Base-by-base conservation (phyloP, 768 basidiomycete species). In the Neoboletus magnificus region DNA sequence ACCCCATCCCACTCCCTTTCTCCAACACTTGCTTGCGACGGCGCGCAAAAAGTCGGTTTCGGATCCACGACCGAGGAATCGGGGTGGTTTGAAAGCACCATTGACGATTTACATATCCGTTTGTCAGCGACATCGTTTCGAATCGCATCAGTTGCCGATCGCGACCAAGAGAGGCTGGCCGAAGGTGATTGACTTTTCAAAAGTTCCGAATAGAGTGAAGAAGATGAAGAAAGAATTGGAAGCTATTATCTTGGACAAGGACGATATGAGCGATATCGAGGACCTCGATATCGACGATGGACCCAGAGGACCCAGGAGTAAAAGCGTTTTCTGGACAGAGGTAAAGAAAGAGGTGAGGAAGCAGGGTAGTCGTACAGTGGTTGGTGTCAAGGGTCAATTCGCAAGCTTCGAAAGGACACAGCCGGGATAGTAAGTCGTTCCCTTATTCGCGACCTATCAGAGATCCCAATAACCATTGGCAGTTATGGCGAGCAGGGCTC, bases 401-500 rank as follows among this genome's bases (percentile, higher is more conserved):
- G 78, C 81, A 18, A 89, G 75, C 60, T 95, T 95, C 62, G 82
- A 91, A 61, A 87, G 85, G 72, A 83, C 84, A 5, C 89, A 92
- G 63, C 91, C 93, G 27, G 93, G 93, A 73, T 96, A 94, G 93
- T 96, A 65, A 74, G 91, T 81, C 43, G 12, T 54, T 27, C 23
- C 33, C 29, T 50, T 32, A 15, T 15, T 41, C 46, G 15, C 27
- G 23, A 9, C 13, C 18, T 22, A 47, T 54, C 18, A 36, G 33
- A 27, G 20, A 53, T 30, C 36, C 42, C 16, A 30, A 58, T 5
- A 49, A 23, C 12, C 12, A 4, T 42, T 48, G 9, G 7, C 54
- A 96, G 93, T 69, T 96, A 95, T 60, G 93, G 93, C 40, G 91
- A 92, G 67, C 79, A 85, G 36, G 93, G 93, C 12, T 89, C 86